These are phyloP conservation scores for Xanthoceras sorbifolium DNA, from an alignment of 345 rosid genomes.

Conservation along the genomic window DNA sequence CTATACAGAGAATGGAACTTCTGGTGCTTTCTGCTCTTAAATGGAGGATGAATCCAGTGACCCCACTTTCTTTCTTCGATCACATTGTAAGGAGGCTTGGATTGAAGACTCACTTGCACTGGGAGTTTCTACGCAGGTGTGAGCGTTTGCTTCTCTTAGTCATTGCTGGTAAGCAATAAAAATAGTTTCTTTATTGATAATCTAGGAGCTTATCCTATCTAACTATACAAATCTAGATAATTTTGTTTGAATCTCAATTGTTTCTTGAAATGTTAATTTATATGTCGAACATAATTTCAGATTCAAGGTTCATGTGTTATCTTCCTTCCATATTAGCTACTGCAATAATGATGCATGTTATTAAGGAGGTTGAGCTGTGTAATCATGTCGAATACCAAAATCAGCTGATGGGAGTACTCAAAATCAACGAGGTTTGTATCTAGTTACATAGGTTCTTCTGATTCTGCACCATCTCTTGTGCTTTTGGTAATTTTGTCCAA, in stretches of 20 bases:
- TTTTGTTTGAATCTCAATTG: not conserved
- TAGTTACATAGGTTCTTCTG: slow-evolving; percentile 12
- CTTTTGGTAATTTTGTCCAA: not conserved
- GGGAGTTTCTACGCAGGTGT: slow-evolving; percentile 64
- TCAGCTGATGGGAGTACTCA: slow-evolving; percentile 60
- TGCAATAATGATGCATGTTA: slow-evolving; percentile 67
- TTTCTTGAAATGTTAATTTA: slow-evolving; percentile 15
- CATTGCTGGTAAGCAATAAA: slow-evolving; percentile 61
- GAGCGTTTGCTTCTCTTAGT: slow-evolving; percentile 71
- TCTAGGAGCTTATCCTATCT: not conserved
- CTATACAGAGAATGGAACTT: slow-evolving; percentile 93
- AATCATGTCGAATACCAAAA: slow-evolving; percentile 52
- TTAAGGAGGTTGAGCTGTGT: slow-evolving; percentile 58
- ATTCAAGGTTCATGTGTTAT: slow-evolving; percentile 59
- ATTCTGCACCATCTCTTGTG: not conserved
- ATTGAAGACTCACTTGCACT: slow-evolving; percentile 47
- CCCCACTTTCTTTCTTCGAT: slow-evolving; percentile 80
- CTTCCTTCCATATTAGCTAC: slow-evolving; percentile 74
- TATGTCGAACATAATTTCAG: slow-evolving; percentile 48
- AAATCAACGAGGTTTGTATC: slow-evolving; percentile 59
- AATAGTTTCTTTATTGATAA: slow-evolving; percentile 9
- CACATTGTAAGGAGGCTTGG: slow-evolving; percentile 72
- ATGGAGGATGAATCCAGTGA: slow-evolving; percentile 93
- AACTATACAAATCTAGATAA: not conserved
- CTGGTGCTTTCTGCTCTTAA: slow-evolving; percentile 72